Percentiles rank a stretch among this genome's conserved stretches.
Conservation (phyloP, 2,329 filamentous ascomycete genomes). For the Hymenoscyphus occultus region DNA sequence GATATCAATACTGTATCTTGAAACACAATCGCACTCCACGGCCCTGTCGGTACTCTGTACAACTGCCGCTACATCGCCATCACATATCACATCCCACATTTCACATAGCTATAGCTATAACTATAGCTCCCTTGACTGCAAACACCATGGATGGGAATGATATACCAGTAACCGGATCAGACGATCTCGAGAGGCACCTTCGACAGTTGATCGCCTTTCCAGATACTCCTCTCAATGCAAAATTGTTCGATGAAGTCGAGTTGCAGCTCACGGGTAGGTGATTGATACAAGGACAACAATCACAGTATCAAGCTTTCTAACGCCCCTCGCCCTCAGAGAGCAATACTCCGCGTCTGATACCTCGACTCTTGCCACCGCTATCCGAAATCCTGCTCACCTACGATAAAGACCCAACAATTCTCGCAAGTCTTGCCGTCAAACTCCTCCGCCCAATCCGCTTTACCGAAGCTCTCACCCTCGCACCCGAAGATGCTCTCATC, state of each 20-base stretch:
- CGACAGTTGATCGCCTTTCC: conserved; percentile 47
- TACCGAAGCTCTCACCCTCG: conserved; percentile 49
- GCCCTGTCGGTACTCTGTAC: too few species aligned
- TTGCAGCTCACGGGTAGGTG: conserved; percentile 53
- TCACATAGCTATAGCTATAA: neutral
- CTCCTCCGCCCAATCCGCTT: conserved; percentile 54
- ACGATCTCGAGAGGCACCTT: conserved; percentile 54
- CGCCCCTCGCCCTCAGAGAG: conserved; percentile 40
- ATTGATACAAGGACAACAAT: too few species aligned
- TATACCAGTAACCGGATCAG: conserved; percentile 49
- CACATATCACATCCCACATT: neutral
- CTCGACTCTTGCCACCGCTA: conserved; percentile 52
- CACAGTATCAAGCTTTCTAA: conserved; percentile 15
- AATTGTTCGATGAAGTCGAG: conserved; percentile 57
- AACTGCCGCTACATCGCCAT: neutral
- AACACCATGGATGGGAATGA: conserved; percentile 36
- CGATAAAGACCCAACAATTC: conserved; percentile 47
- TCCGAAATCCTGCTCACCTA: conserved; percentile 51
- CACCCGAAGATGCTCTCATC: conserved; percentile 50
- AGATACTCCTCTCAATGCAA: conserved; percentile 43
- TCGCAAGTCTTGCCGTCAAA: conserved; percentile 54
- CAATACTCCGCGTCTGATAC: conserved; percentile 52
- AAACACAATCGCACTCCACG: too few species aligned
- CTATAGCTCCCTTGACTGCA: neutral
- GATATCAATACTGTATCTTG: too few species aligned